Evolutionary conservation across 2,329 filamentous ascomycete genomes (phyloP), one percentile per base, ranked within the genome.

Genomic region (Trichoderma arundinaceum): DNA sequence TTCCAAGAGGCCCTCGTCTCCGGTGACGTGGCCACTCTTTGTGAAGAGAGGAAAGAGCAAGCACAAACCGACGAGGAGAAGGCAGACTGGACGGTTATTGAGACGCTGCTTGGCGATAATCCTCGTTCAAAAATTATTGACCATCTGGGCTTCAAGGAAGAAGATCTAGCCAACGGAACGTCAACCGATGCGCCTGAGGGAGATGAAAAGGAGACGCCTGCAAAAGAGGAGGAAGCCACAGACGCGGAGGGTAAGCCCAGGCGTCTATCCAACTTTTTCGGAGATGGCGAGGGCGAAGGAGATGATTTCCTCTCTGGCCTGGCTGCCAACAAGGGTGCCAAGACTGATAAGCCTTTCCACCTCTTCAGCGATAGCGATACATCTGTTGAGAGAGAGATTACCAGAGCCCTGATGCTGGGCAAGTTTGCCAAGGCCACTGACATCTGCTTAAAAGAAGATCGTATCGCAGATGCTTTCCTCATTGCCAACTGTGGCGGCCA

Each of bases 401-500:
- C 95, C 4, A 90, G 88, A 72, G 91, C 94, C 38, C 80, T 99
- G 66, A 91, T 98, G 81, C 84, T 98, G 9, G 95, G 95, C 7
- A 87, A 96, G 69, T 99, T 99, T 73, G 88, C 94, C 65, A 91
- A 91, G 75, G 95, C 95, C 17, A 89, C 96, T 66, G 91, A 96
- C 65, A 87, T 97, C 59, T 97, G 93, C 72, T 81, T 99, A 15
- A 89, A 92, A 73, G 92, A 97, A 77, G 89, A 96, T 70, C 89
- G 94, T 61, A 88, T 98, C 76, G 95, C 95, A 0, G 95, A 99
- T 79, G 95, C 95, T 44, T 97, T 99, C 79, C 92, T 99, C 82
- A 94, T 99, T 75, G 95, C 96, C 53, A 97, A 98, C 73, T 98
- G 94, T 73, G 94, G 95, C 66, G 95, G 94, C 56, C 92, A 96